These are phyloP conservation scores for Gynostemma pentaphyllum DNA, from an alignment of 306 rosid genomes.

Conservation along the genomic window DNA sequence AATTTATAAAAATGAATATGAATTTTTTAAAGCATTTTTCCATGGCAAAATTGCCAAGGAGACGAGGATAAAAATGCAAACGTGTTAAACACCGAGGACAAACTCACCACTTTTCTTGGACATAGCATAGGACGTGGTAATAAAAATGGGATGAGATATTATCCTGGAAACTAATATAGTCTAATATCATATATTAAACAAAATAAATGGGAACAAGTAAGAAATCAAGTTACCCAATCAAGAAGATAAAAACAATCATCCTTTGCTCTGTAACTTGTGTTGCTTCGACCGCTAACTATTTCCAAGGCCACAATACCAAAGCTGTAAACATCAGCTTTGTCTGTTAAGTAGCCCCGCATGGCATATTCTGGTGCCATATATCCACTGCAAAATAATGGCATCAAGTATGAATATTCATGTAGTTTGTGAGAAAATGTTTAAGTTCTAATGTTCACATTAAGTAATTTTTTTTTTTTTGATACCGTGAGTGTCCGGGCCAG, in stretches of 20 bases:
- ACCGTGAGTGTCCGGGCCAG: too few relatives aligned
- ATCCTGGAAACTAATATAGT: too few relatives aligned
- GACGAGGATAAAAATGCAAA: too few relatives aligned
- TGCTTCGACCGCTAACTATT: slow-evolving; percentile 43
- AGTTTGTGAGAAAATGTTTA: too few relatives aligned
- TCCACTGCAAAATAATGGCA: slow-evolving; percentile 19
- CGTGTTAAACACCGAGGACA: too few relatives aligned
- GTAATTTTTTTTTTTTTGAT: too few relatives aligned
- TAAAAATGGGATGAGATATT: too few relatives aligned
- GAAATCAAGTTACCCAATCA: slow-evolving; percentile 35
- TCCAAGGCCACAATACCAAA: slow-evolving; percentile 51
- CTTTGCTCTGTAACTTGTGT: slow-evolving; percentile 30
- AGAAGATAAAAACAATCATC: slow-evolving; percentile 36
- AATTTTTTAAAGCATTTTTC: too few relatives aligned
- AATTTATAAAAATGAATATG: too few relatives aligned
- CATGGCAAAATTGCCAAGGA: too few relatives aligned
- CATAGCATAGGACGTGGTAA: not conserved
- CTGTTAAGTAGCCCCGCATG: slow-evolving; percentile 56
- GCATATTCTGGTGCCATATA: slow-evolving; percentile 55
- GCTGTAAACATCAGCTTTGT: slow-evolving; percentile 76
- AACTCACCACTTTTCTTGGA: too few relatives aligned
- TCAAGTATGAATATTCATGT: not conserved
- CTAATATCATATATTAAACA: not conserved
- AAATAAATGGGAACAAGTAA: not conserved
- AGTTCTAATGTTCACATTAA: too few relatives aligned